Evolutionary conservation across 2,329 filamentous ascomycete species (phyloP), one percentile per base, ranked within the genome.

Genomic region (Chaetothyriales sp.): DNA sequence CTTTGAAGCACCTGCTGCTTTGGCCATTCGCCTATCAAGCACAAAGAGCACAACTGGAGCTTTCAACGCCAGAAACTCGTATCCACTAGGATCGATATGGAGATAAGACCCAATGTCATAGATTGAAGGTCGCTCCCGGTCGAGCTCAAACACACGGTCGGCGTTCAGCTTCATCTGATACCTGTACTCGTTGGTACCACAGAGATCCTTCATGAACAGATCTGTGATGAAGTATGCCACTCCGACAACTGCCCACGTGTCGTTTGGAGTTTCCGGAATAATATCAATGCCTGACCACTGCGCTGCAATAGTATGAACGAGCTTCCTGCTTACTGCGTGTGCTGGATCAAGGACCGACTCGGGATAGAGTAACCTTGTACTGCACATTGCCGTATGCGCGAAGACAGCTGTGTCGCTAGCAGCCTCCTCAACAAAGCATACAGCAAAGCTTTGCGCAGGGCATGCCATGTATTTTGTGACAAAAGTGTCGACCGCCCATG

Each of bases 211-310:
- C 78, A 97, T 86, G 67, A 94, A 95, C 3, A 88, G 77, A 61
- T 95, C 90, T 1, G 90, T 89, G 77, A 98, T 94, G 71, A 88
- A 98, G 72, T 90, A 89, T 0, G 90, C 86, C 46, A 94, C 84
- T 13, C 90, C 94, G 50, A 92, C 78, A 10, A 90, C 83, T 18
- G 94, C 81, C 92, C 92, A 98, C 50, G 82, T 80, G 66, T 98
- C 92, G 49, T 77, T 76, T 18, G 82, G 80, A 43, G 84, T 81
- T 63, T 89, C 86, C 0, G 92, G 84, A 47, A 94, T 83, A 59
- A 98, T 86, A 63, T 89, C 89, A 57, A 98, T 84, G 15, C 92
- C 92, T 58, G 92, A 86, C 85, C 90, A 98, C 66, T 98, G 92
- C 54, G 82, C 86, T 9, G 92, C 87, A 47, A 97, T 73, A 1